Evolutionary conservation across 441 rosid species (phyloP).

Genomic region (Capsella rubella): DNA sequence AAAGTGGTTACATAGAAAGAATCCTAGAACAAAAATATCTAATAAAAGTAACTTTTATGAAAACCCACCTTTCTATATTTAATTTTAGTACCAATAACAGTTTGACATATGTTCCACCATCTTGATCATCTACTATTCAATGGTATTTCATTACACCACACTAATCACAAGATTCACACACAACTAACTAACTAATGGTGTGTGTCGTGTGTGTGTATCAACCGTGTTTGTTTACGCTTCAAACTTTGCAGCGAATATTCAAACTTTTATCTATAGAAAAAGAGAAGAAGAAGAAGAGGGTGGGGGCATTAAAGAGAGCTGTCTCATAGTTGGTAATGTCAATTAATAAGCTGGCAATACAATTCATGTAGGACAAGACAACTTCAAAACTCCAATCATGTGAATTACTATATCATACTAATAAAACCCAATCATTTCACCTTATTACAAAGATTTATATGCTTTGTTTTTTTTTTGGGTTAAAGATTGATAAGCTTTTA

Average conservation of each 20-base stretch:
- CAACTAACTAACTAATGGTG: constrained; percentile 6
- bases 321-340: constrained; percentile 41
- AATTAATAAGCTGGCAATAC: constrained; percentile 41
- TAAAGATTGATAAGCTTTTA: background rate
- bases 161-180: constrained; percentile 9
- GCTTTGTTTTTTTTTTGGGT: too few species aligned
- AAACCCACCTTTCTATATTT: too few species aligned
- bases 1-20: too few species aligned
- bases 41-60: too few species aligned
- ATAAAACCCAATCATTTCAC: constrained; percentile 19
- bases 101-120: background rate
- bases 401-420: too few species aligned
- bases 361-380: constrained; percentile 31
- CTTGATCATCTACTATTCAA: background rate
- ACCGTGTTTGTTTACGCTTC: constrained; percentile 33
- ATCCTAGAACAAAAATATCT: too few species aligned
- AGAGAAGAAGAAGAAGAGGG: background rate
- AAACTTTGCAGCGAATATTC: constrained; percentile 39
- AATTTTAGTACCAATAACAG: too few species aligned
- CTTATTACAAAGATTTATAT: background rate
- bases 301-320: constrained; percentile 37
- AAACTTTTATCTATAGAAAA: constrained; percentile 25
- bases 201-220: constrained; percentile 2
- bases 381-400: too few species aligned
- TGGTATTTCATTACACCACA: background rate